Percentiles rank a stretch among this genome's conserved stretches.
Conservation (phyloP, 1,284 basidiomycete species). For the Apiotrichum gracile region DNA sequence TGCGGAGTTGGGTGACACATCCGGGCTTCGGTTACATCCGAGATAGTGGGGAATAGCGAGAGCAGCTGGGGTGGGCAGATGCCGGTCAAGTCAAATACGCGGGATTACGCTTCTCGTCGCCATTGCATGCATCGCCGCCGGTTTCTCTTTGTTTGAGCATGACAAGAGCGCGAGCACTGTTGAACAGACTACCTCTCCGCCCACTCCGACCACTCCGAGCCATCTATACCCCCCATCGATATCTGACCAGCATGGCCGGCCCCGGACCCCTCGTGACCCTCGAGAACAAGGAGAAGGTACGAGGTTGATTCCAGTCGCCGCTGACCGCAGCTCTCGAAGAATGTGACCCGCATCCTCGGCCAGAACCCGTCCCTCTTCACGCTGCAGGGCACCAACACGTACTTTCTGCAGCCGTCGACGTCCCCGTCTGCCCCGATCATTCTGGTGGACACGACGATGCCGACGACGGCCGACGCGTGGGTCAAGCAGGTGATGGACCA, state of each 20-base stretch:
- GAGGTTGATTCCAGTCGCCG: neutral
- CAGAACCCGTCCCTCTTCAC: conserved; percentile 90
- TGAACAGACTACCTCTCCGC: neutral
- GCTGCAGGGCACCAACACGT: conserved; percentile 93
- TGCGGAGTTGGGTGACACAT: no score
- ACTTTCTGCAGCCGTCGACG: conserved; percentile 57
- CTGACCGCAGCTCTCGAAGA: conserved; percentile 33
- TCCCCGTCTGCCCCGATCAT: conserved; percentile 62
- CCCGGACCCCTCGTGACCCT: conserved; percentile 23
- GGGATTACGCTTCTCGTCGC: no score
- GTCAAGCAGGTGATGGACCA: conserved; percentile 31
- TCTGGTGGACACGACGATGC: conserved; percentile 81
- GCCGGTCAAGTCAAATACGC: no score
- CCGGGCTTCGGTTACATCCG: no score
- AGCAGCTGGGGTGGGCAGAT: no score
- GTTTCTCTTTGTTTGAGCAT: no score
- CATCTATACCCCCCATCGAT: neutral
- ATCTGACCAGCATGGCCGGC: conserved; percentile 8
- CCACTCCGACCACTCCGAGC: neutral
- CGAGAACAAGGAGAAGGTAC: conserved; percentile 31
- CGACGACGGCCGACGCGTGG: conserved; percentile 53
- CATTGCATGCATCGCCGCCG: no score
- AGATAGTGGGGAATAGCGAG: no score
- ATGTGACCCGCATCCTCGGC: conserved; percentile 50
- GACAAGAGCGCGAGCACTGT: no score